These are phyloP conservation scores for Schizochytrium sp. DNA, from an alignment of 108 stramenopile species.

Conservation along the genomic window DNA sequence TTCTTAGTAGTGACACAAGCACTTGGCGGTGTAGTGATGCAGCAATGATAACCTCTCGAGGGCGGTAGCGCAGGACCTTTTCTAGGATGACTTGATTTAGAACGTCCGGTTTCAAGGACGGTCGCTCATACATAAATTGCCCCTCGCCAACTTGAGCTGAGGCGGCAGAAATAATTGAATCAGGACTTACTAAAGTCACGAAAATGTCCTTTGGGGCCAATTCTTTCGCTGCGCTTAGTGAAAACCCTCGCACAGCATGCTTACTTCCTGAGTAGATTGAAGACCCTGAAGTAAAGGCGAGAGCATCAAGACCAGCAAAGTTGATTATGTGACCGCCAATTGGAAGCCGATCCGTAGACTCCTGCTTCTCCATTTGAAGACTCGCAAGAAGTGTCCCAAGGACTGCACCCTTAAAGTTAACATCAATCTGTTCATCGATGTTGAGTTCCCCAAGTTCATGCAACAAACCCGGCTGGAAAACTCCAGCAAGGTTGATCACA, in stretches of 20 bases:
- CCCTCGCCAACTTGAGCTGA: background rate
- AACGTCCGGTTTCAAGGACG: background rate
- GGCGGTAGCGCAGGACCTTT: background rate
- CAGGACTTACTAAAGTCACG: background rate
- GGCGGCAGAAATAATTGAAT: background rate
- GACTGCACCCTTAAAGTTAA: background rate
- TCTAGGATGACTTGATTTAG: background rate
- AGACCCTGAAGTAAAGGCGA: background rate
- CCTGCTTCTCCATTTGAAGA: background rate
- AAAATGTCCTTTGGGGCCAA: background rate
- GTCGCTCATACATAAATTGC: background rate
- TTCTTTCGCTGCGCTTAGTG: background rate
- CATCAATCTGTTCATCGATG: background rate
- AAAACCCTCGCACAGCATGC: conserved; percentile 19
- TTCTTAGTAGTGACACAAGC: background rate
- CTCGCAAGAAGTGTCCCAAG: background rate
- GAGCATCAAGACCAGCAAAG: background rate
- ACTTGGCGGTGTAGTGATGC: background rate
- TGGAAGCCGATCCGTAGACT: background rate
- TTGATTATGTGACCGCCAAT: conserved; percentile 24
- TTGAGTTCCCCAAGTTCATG: background rate
- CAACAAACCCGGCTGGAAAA: background rate
- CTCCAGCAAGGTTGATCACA: background rate
- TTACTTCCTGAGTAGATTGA: background rate
- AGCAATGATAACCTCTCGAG: background rate